A percentile compares a stretch with the other conserved stretches of the same genome.
These are phyloP conservation scores for Iris macrosiphon DNA, from an alignment of 106 monocot genomes.

Conservation along the genomic window DNA sequence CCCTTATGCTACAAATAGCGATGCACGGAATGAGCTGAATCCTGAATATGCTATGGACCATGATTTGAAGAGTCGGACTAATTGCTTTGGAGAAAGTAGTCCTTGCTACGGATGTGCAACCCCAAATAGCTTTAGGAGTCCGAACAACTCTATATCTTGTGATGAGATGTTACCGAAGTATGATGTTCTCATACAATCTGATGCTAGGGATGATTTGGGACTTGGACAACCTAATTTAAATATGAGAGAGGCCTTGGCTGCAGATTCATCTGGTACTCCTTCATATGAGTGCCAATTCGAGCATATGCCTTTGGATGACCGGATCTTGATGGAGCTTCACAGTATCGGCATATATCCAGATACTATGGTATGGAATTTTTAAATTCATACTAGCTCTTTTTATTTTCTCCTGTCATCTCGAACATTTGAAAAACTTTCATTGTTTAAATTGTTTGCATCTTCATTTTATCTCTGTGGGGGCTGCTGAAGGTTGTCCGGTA, in stretches of 20 bases:
- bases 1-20: constrained; percentile 13
- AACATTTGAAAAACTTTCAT: no score
- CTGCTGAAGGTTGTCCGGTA: no score
- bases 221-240: constrained; percentile 14
- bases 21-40: constrained; percentile 21
- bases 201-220: constrained; percentile 12
- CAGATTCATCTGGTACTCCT: constrained; percentile 17
- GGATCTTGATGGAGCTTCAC: constrained; percentile 84
- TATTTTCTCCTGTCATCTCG: no score
- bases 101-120: constrained; percentile 46
- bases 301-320: constrained; percentile 70
- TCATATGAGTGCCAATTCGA: constrained; percentile 48
- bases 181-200: constrained; percentile 7
- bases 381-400: no score
- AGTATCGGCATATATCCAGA: constrained; percentile 77
- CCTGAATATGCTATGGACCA: no score
- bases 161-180: constrained; percentile 32
- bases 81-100: constrained; percentile 16
- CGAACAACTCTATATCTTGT: constrained; percentile 21
- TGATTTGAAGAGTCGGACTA: constrained; percentile 27
- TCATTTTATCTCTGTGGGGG: no score
- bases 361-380: constrained; percentile 58
- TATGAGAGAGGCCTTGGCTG: constrained; percentile 2
- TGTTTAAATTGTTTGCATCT: no score
- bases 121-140: constrained; percentile 17